These are phyloP conservation scores for Taphrina pruni DNA, from an alignment of 1,139 yeast species.

Conservation along the genomic window DNA sequence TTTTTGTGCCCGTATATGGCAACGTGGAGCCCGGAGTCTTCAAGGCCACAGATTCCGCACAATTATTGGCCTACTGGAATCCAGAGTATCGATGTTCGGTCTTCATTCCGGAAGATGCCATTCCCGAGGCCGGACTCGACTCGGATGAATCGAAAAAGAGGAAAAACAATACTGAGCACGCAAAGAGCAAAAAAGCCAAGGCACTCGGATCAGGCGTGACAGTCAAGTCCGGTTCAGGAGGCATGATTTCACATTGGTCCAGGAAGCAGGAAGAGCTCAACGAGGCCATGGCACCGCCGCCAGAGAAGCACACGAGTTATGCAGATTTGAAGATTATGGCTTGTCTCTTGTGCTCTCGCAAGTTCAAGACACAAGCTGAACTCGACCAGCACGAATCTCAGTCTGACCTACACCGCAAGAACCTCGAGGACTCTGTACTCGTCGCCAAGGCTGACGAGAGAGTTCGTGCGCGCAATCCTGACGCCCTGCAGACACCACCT, in stretches of 20 bases:
- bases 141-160: conserved; percentile 3
- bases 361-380: conserved; percentile 43
- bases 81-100: conserved; percentile 42
- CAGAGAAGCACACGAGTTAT: conserved; percentile 22
- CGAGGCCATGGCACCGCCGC: conserved; percentile 10
- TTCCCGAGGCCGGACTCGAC: conserved; percentile 24
- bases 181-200: conserved; percentile 19
- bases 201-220: conserved; percentile 18
- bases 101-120: conserved; percentile 36
- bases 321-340: conserved; percentile 44
- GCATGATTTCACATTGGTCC: conserved; percentile 41
- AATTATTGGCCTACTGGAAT: conserved; percentile 46
- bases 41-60: conserved; percentile 41
- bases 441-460: conserved; percentile 10
- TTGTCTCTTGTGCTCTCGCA: conserved; percentile 47
- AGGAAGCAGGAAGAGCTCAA: conserved; percentile 40
- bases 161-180: not conserved
- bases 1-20: conserved; percentile 45
- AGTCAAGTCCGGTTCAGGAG: conserved; percentile 17
- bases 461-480: conserved; percentile 11
- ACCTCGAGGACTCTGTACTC: not conserved
- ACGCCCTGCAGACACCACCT: not conserved
- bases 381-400: conserved; percentile 45
- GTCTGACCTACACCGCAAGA: conserved; percentile 43
- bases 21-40: conserved; percentile 41